These are phyloP conservation scores for Penicillium rolfsii DNA, from an alignment of 2,329 filamentous ascomycete genomes.

Conservation along the genomic window DNA sequence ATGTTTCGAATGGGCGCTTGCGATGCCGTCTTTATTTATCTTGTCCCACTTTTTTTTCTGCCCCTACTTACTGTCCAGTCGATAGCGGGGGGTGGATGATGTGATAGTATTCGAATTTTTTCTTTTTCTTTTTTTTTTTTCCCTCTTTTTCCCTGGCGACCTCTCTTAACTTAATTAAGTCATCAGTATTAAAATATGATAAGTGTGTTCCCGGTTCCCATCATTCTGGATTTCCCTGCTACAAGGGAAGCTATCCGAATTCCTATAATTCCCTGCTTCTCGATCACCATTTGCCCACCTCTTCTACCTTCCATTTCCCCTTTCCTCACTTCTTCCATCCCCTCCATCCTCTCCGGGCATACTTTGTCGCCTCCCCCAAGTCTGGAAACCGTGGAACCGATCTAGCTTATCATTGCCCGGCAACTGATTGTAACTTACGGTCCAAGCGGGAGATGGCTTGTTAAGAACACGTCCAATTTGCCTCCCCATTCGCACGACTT, in stretches of 20 bases:
- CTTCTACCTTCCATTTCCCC: not conserved
- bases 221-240: constrained; percentile 7
- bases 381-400: constrained; percentile 1
- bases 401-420: not conserved
- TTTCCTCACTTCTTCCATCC: not conserved
- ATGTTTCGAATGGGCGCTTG: constrained; percentile 17
- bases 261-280: constrained; percentile 10
- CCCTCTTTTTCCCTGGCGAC: constrained; percentile 13
- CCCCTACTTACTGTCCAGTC: not conserved
- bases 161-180: constrained; percentile 8
- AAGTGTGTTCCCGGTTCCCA: constrained; percentile 5
- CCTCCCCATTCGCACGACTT: constrained; percentile 18
- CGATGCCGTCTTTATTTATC: constrained; percentile 25
- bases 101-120: not conserved
- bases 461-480: constrained; percentile 7
- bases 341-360: not conserved
- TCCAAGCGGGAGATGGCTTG: constrained; percentile 18
- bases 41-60: constrained; percentile 25
- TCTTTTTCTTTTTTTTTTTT: constrained; percentile 12
- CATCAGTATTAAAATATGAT: constrained; percentile 11
- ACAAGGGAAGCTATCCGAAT: constrained; percentile 6
- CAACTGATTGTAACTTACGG: constrained; percentile 3
- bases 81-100: not conserved
- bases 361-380: not conserved
- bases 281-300: constrained; percentile 4